Conservation (phyloP, 345 rosid species). For the Mangifera indica region DNA sequence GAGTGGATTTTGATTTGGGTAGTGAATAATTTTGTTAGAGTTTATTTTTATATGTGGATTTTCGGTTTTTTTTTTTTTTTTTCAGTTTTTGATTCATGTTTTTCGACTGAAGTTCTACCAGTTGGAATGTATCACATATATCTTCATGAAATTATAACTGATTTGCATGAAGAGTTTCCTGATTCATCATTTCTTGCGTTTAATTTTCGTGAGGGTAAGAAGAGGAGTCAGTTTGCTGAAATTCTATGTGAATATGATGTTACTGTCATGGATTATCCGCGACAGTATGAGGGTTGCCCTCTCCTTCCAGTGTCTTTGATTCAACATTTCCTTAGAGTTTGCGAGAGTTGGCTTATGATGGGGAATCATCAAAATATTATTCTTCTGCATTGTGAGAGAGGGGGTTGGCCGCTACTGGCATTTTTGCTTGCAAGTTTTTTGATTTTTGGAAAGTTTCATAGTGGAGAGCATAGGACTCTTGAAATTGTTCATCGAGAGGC, state of each 20-base stretch:
- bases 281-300: conserved; percentile 95
- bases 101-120: conserved; percentile 80
- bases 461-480: conserved; percentile 82
- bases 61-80: conserved; percentile 10
- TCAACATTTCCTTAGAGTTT: conserved; percentile 85
- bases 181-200: conserved; percentile 77
- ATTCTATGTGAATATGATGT: conserved; percentile 74
- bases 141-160: conserved; percentile 67
- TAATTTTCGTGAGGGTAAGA: conserved; percentile 90
- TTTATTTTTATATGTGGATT: background rate
- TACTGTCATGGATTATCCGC: conserved; percentile 83
- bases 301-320: conserved; percentile 78
- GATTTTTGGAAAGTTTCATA: conserved; percentile 74
- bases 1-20: background rate
- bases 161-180: conserved; percentile 81
- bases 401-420: conserved; percentile 96
- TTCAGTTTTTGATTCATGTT: conserved; percentile 95
- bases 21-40: background rate
- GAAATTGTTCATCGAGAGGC: conserved; percentile 94
- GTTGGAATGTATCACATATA: conserved; percentile 66
- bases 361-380: conserved; percentile 74
- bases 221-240: conserved; percentile 66
- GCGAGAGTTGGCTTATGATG: conserved; percentile 82
- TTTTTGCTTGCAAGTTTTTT: conserved; percentile 77
- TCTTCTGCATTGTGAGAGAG: conserved; percentile 93